Percentiles rank a stretch among this genome's conserved stretches.
Evolutionary conservation across 352 stramenopile genomes (phyloP).

Genomic region (Hyaloperonospora arabidopsidis): DNA sequence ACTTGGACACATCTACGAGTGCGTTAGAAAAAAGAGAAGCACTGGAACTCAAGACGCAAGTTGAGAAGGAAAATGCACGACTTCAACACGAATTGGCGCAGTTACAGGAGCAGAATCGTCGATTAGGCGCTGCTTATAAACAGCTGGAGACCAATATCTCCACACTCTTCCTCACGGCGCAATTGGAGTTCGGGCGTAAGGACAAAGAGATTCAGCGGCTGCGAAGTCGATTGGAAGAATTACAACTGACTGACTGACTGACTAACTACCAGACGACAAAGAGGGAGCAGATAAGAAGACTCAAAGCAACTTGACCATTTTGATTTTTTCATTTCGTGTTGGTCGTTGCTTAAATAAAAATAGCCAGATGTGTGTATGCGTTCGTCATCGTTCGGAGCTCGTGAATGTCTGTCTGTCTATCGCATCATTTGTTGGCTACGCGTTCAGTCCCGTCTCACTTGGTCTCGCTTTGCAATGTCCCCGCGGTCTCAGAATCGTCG

Average conservation of each 20-base stretch:
- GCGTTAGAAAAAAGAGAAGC: conserved; percentile 61
- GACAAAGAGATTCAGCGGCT: conserved; percentile 69
- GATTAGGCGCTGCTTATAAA: conserved; percentile 48
- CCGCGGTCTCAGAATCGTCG: conserved; percentile 24
- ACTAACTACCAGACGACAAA: conserved; percentile 9
- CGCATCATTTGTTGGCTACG: conserved; percentile 30
- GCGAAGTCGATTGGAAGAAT: conserved; percentile 35
- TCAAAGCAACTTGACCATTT: too few relatives aligned
- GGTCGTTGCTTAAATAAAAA: conserved; percentile 32
- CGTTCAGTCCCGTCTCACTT: background rate
- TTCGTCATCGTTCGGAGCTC: conserved; percentile 31
- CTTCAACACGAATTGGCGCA: conserved; percentile 48
- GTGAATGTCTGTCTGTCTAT: conserved; percentile 34
- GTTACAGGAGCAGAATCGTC: conserved; percentile 55
- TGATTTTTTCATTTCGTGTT: too few relatives aligned
- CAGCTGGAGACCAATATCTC: conserved; percentile 70
- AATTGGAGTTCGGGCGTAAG: conserved; percentile 72
- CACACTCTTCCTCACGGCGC: conserved; percentile 60
- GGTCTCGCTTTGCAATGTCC: conserved; percentile 15
- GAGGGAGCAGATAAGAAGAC: background rate
- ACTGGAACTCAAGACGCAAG: conserved; percentile 41
- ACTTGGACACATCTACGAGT: conserved; percentile 72
- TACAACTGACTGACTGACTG: too few relatives aligned
- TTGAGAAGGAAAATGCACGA: conserved; percentile 44
- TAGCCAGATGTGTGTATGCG: conserved; percentile 22